phyloP scores from a whole-genome alignment of 2,329 filamentous ascomycete species.

The Colletotrichum acutatum region DNA sequence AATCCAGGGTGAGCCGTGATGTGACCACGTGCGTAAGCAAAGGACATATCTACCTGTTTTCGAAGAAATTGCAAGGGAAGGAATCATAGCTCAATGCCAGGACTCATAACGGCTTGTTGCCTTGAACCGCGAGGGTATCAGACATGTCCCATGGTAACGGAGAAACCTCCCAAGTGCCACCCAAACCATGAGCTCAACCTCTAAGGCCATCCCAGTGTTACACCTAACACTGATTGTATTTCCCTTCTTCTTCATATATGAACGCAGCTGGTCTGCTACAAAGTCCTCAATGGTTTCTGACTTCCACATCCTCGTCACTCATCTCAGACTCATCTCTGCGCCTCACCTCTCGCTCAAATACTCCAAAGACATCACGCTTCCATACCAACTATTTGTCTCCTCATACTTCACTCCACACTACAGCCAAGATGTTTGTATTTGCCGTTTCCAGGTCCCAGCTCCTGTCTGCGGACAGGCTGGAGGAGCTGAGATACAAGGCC shows the following conservation, averaged over 20 bases:
- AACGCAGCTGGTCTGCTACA: neutral
- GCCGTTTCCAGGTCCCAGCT: neutral
- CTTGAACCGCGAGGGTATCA: too few relatives aligned
- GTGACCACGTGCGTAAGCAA: too few relatives aligned
- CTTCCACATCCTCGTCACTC: neutral
- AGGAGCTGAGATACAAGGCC: constrained; percentile 13
- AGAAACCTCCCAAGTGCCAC: too few relatives aligned
- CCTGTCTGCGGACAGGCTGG: neutral
- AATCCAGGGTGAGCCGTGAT: too few relatives aligned
- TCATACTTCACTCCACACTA: neutral
- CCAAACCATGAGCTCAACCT: neutral
- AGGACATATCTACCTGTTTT: too few relatives aligned
- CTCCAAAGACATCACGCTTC: neutral
- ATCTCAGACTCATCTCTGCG: neutral
- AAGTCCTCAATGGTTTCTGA: too few relatives aligned
- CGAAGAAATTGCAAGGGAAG: too few relatives aligned
- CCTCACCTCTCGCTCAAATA: neutral
- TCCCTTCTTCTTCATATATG: neutral
- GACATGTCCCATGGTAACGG: too few relatives aligned
- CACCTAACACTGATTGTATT: neutral
- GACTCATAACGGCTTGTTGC: too few relatives aligned
- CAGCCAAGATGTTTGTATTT: neutral
- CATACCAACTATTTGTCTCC: neutral
- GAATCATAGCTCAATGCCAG: too few relatives aligned
- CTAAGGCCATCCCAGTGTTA: neutral